phyloP scores from a whole-genome alignment of 2,329 filamentous ascomycete genomes.

The Nemania abortiva region DNA sequence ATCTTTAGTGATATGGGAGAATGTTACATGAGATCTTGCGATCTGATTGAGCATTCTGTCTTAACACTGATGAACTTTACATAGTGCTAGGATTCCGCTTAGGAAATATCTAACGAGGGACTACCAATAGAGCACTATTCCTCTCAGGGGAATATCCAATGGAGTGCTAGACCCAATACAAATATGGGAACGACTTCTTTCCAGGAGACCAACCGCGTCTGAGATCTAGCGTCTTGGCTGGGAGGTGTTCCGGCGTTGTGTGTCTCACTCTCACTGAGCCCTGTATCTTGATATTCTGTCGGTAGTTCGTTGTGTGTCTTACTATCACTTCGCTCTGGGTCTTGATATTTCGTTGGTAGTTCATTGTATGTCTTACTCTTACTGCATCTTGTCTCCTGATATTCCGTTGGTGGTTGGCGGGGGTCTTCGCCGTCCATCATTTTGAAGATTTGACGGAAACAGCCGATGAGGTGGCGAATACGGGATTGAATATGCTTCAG shows the following conservation, averaged over 20 bases:
- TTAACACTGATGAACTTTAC: background rate
- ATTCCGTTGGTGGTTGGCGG: too few relatives aligned
- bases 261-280: background rate
- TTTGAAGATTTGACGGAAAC: background rate
- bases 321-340: too few relatives aligned
- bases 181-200: too few relatives aligned
- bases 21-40: too few relatives aligned
- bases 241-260: background rate
- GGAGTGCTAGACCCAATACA: too few relatives aligned
- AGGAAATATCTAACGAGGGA: background rate
- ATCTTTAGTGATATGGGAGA: too few relatives aligned
- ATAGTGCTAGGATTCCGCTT: background rate
- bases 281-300: background rate
- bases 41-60: background rate
- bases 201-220: too few relatives aligned
- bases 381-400: too few relatives aligned
- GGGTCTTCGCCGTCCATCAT: background rate
- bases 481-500: background rate
- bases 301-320: background rate
- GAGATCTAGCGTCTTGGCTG: background rate
- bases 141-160: too few relatives aligned
- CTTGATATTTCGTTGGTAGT: too few relatives aligned
- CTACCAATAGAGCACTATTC: too few relatives aligned
- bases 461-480: background rate
- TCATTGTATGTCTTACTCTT: too few relatives aligned